A percentile compares a stretch with the other conserved stretches of the same genome.
phyloP scores from a whole-genome alignment of 352 stramenopile genomes.

The Pythium phragmitis region DNA sequence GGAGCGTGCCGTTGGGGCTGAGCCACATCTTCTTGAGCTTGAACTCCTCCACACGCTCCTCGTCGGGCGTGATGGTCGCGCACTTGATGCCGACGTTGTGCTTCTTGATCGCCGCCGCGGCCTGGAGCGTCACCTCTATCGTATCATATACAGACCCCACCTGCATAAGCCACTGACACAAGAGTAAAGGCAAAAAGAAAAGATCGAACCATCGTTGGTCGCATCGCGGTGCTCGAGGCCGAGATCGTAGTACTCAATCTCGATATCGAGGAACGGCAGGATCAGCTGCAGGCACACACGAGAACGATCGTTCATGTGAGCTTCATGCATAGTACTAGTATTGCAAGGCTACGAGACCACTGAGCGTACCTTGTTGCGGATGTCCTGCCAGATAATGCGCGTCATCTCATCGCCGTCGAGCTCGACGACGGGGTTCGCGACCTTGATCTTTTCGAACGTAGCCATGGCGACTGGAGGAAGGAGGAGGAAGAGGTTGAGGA shows the following conservation, averaged over 20 bases:
- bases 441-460: slow-evolving; percentile 62
- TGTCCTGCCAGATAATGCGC: slow-evolving; percentile 67
- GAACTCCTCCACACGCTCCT: slow-evolving; percentile 81
- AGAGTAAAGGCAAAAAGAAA: no score
- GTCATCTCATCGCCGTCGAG: slow-evolving; percentile 89
- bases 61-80: slow-evolving; percentile 88
- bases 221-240: slow-evolving; percentile 73
- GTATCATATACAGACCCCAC: no score
- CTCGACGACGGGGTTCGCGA: slow-evolving; percentile 82
- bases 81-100: slow-evolving; percentile 89
- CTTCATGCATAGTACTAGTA: no score
- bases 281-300: slow-evolving; percentile 44
- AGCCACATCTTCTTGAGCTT: slow-evolving; percentile 89
- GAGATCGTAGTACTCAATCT: slow-evolving; percentile 88
- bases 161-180: no score
- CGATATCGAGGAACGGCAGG: slow-evolving; percentile 76
- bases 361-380: no score
- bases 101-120: slow-evolving; percentile 81
- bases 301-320: no score
- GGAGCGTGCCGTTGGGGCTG: slow-evolving; percentile 51
- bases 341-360: no score
- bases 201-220: slow-evolving; percentile 52
- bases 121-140: slow-evolving; percentile 25
- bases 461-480: not conserved
- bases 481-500: not conserved